These are phyloP conservation scores for Kuraishia floccosa DNA, from an alignment of 805 yeast genomes.

Conservation along the genomic window DNA sequence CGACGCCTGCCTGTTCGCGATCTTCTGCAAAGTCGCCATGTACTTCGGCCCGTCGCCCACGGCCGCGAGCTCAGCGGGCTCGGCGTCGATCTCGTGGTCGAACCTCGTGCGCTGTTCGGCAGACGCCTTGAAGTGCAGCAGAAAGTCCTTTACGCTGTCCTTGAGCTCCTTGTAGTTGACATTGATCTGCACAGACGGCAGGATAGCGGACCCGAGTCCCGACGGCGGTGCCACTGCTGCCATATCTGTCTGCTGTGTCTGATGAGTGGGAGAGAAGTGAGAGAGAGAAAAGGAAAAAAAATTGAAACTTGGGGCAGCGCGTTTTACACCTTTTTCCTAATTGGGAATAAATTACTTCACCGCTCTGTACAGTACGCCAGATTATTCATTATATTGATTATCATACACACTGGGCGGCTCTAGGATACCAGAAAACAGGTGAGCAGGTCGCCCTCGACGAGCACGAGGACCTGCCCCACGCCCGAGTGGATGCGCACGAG, in stretches of 20 bases:
- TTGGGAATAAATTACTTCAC: too few species aligned
- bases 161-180: conserved; percentile 64
- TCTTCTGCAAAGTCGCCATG: conserved; percentile 56
- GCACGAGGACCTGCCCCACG: not conserved
- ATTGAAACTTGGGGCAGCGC: too few species aligned
- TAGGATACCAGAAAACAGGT: not conserved
- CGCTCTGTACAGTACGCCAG: too few species aligned
- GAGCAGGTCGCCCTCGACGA: not conserved
- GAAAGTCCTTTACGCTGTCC: conserved; percentile 49
- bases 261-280: not conserved
- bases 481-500: not conserved
- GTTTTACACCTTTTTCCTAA: too few species aligned
- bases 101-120: conserved; percentile 18
- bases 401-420: too few species aligned
- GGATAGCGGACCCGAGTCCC: conserved; percentile 11
- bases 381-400: too few species aligned
- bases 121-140: conserved; percentile 45
- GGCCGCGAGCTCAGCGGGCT: conserved; percentile 12
- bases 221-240: conserved; percentile 1
- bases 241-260: not conserved
- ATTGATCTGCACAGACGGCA: conserved; percentile 59
- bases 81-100: conserved; percentile 22
- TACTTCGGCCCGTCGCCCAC: conserved; percentile 54
- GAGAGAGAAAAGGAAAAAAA: not conserved
- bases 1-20: conserved; percentile 74